Conservation (phyloP, 139 green algal genomes). For the Yamagishiella unicocca region DNA sequence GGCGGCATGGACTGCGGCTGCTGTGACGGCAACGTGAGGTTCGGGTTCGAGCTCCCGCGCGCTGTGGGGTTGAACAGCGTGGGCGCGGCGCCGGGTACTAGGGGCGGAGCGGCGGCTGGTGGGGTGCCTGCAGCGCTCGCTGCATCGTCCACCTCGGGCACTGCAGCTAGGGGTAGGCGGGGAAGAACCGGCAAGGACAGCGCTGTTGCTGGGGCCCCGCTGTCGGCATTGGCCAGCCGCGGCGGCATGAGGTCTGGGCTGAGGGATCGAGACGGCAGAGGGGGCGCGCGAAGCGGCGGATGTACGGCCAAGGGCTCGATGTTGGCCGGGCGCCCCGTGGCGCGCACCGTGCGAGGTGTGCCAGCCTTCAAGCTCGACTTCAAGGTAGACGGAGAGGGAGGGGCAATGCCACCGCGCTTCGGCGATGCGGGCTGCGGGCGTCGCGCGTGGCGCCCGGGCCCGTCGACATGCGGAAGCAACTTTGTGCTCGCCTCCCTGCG, state of each 20-base stretch:
- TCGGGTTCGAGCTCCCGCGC: too few species aligned
- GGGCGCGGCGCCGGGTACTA: too few species aligned
- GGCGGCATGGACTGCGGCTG: too few species aligned
- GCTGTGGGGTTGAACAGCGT: too few species aligned
- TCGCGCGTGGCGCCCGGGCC: not conserved
- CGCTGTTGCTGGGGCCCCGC: not conserved
- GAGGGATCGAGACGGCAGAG: not conserved
- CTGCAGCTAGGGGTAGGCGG: not conserved
- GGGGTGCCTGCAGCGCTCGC: too few species aligned
- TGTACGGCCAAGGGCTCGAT: conserved; percentile 14
- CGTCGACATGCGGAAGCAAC: not conserved
- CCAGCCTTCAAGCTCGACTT: conserved; percentile 31
- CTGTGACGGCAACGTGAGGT: too few species aligned
- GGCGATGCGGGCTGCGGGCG: not conserved
- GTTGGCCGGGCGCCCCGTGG: conserved; percentile 3
- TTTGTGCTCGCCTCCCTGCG: not conserved
- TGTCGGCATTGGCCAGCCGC: not conserved
- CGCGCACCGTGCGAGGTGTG: not conserved
- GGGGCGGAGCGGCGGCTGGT: too few species aligned
- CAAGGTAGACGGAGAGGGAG: not conserved
- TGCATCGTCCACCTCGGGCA: too few species aligned
- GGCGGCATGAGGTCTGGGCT: conserved; percentile 27
- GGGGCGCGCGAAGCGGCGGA: not conserved
- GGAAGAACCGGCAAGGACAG: not conserved
- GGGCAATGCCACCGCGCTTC: not conserved